These are phyloP conservation scores for Trichoderma endophyticum DNA, from an alignment of 2,329 filamentous ascomycete genomes.

Conservation along the genomic window DNA sequence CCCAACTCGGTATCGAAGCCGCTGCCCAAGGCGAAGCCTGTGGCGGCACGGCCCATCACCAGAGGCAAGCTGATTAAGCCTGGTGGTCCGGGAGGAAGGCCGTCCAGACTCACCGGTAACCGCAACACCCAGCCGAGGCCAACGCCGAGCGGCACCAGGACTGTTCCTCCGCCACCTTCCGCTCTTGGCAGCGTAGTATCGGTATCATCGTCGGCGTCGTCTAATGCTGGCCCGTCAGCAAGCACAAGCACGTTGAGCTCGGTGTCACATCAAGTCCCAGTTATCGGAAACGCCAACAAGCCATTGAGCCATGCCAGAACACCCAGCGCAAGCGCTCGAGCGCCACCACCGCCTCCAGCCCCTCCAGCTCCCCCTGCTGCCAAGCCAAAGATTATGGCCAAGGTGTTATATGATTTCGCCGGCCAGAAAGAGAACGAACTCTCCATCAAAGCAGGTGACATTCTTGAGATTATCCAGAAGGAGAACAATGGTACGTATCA, in stretches of 20 bases:
- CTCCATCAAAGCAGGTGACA: conserved; percentile 71
- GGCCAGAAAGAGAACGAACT: conserved; percentile 85
- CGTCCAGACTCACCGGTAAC: conserved; percentile 63
- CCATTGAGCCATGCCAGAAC: conserved; percentile 52
- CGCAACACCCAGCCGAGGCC: conserved; percentile 45
- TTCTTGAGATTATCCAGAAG: conserved; percentile 89
- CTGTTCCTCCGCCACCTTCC: conserved; percentile 36
- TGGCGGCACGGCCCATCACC: conserved; percentile 86
- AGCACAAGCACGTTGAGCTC: conserved; percentile 9
- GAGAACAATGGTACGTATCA: conserved; percentile 80
- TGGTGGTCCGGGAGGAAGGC: conserved; percentile 78
- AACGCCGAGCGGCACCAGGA: conserved; percentile 31
- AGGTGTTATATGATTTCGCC: conserved; percentile 88
- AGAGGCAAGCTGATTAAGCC: conserved; percentile 89
- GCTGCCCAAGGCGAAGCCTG: conserved; percentile 81
- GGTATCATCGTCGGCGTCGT: conserved; percentile 19
- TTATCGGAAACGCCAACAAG: conserved; percentile 23
- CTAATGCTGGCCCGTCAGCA: conserved; percentile 20
- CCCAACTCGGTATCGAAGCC: conserved; percentile 78
- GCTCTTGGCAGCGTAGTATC: conserved; percentile 29
- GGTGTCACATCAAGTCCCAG: conserved; percentile 20
- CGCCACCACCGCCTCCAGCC: conserved; percentile 64
- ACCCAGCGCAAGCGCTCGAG: conserved; percentile 49
- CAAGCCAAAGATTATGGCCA: conserved; percentile 71
- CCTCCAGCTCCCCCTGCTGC: conserved; percentile 42